Evolutionary conservation across 257 asterid species (phyloP).

Genomic region (Solanum chaucha): DNA sequence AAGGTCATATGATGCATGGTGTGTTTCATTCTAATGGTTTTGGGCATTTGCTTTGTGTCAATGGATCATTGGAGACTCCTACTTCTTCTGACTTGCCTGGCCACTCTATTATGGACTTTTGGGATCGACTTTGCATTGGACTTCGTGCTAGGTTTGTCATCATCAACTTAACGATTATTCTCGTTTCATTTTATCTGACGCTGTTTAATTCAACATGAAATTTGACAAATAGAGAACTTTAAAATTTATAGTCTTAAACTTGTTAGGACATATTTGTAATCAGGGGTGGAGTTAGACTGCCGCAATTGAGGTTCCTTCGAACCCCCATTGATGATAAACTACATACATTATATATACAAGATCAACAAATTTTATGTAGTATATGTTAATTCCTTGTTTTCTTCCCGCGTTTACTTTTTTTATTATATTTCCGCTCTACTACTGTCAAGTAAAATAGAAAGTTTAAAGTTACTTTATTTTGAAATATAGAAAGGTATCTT

Average conservation of each 20-base stretch:
- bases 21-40: conserved; percentile 91
- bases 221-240: neutral
- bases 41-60: conserved; percentile 85
- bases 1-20: conserved; percentile 40
- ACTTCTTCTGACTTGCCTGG: conserved; percentile 61
- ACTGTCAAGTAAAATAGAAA: neutral
- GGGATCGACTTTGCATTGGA: conserved; percentile 87
- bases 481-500: neutral
- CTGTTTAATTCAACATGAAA: accelerated
- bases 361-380: neutral
- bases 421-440: neutral
- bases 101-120: conserved; percentile 78
- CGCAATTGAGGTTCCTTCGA: neutral
- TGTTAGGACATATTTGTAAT: neutral
- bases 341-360: neutral
- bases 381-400: neutral
- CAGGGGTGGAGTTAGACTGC: neutral
- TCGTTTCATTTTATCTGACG: neutral
- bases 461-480: neutral
- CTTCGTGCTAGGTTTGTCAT: conserved; percentile 68
- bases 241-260: neutral
- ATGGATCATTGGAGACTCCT: conserved; percentile 51
- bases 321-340: neutral
- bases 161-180: neutral
- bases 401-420: neutral